These are phyloP conservation scores for Debaryomyces subglobosus DNA, from an alignment of 1,139 yeast species.

Conservation along the genomic window DNA sequence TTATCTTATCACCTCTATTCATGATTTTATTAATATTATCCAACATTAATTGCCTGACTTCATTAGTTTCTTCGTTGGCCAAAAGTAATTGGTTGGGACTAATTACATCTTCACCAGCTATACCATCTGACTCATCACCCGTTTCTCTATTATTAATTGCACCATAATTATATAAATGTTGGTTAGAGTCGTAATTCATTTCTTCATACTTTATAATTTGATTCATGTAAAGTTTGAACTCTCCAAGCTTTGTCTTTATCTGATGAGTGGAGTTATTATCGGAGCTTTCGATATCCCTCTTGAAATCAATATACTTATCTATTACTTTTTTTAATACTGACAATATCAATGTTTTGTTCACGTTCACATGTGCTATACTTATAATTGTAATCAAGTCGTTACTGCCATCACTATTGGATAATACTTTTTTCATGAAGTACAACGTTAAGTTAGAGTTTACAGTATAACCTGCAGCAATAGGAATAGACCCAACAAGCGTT, in stretches of 20 bases:
- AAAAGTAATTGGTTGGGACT: slow-evolving; percentile 44
- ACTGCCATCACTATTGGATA: slow-evolving; percentile 46
- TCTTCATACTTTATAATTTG: slow-evolving; percentile 56
- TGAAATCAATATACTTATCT: slow-evolving; percentile 51
- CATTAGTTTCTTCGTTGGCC: slow-evolving; percentile 54
- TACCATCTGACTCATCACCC: slow-evolving; percentile 21
- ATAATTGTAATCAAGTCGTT: slow-evolving; percentile 55
- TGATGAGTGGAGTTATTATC: slow-evolving; percentile 15
- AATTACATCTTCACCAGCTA: slow-evolving; percentile 24
- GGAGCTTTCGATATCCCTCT: slow-evolving; percentile 26
- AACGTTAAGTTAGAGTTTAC: slow-evolving; percentile 40
- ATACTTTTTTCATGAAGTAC: slow-evolving; percentile 52
- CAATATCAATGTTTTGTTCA: slow-evolving; percentile 49
- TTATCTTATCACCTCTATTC: slow-evolving; percentile 80
- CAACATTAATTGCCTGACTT: slow-evolving; percentile 63
- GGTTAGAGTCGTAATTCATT: slow-evolving; percentile 43
- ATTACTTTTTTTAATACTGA: slow-evolving; percentile 52
- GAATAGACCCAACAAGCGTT: slow-evolving; percentile 48
- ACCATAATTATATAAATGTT: slow-evolving; percentile 39
- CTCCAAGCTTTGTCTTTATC: slow-evolving; percentile 39
- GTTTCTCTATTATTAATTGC: slow-evolving; percentile 20
- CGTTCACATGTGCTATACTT: slow-evolving; percentile 46
- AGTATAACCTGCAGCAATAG: slow-evolving; percentile 30
- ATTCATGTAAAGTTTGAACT: slow-evolving; percentile 55
- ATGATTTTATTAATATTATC: slow-evolving; percentile 70